Base-by-base conservation (phyloP, 495 filamentous ascomycete species). In the Aspergillus baeticus region DNA sequence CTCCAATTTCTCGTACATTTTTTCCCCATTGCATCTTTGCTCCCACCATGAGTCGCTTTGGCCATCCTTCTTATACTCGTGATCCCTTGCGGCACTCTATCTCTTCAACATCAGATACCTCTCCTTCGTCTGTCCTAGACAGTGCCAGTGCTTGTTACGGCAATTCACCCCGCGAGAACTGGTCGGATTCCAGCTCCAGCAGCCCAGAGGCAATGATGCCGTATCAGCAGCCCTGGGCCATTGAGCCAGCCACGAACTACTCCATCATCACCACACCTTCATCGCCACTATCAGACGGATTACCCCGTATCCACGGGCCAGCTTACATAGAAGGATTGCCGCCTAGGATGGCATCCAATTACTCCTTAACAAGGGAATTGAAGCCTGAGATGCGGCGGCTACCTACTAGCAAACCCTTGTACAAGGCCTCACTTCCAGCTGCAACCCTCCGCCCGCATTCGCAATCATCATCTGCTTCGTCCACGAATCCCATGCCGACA, bases 11-110 rank as follows among this genome's bases (percentile, higher is more conserved):
- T 50, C 29, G 42, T 35, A 10, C 33, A 38, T 18, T 37, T 17
- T 34, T 59, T 17, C 44, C 37, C 21, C 14, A 35, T 54, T 34
- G 26, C 26, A 29, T 29, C 26, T 8, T 29, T 8, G 58, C 21
- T 31, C 51, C 22, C 48, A 62, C 31, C 52, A 60, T 45, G 50
- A 51, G 38, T 62, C 57, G 22, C 52, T 29, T 61, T 45, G 62
- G 58, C 57, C 63, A 66, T 42, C 55, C 65, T 37, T 50, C 71
- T 61, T 64, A 61, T 56, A 62, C 60, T 56, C 68, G 63, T 59
- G 60, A 51, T 20, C 64, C 62, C 52, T 59, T 57, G 43, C 58
- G 62, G 8, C 54, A 54, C 33, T 52, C 50, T 29, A 46, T 44
- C 26, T 52, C 55, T 38, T 64, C 37, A 58, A 63, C 61, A 62